Evolutionary conservation across 129 eudicot genomes (phyloP).

Genomic region (Centaurea solstitialis): DNA sequence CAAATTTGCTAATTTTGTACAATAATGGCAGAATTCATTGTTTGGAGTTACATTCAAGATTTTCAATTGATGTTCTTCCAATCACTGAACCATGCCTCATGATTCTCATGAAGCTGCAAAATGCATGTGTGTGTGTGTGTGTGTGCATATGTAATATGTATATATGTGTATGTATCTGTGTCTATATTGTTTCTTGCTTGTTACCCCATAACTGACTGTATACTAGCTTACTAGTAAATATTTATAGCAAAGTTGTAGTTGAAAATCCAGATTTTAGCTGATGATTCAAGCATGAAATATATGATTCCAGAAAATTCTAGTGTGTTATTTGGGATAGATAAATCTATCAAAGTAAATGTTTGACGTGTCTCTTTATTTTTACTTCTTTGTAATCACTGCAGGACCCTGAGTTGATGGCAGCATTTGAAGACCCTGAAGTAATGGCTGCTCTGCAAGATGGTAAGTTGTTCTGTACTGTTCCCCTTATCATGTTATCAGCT

Average conservation of each 20-base stretch:
- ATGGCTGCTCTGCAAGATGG: conserved; percentile 99
- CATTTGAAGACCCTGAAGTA: conserved; percentile 92
- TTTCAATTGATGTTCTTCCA: background rate
- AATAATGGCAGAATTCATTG: background rate
- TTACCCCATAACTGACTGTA: background rate
- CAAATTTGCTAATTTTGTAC: background rate
- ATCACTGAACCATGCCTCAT: background rate
- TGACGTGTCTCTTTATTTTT: background rate
- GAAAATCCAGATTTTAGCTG: background rate
- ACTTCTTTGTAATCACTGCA: conserved; percentile 17
- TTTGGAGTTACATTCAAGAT: background rate
- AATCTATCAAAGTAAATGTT: no score
- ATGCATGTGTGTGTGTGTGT: background rate
- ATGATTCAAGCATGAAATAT: background rate
- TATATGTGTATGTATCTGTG: background rate
- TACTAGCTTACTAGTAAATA: background rate
- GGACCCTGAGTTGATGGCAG: conserved; percentile 98
- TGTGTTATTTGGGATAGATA: no score
- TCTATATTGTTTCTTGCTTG: background rate
- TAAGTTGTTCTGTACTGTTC: conserved; percentile 24
- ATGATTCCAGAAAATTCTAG: background rate
- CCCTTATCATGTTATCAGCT: background rate
- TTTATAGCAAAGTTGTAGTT: background rate
- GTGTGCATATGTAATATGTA: background rate
- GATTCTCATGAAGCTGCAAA: background rate